A percentile compares a stretch with the other conserved stretches of the same genome.
These are phyloP conservation scores for Ascochyta rabiei DNA, from an alignment of 2,329 filamentous ascomycete genomes.

Conservation along the genomic window DNA sequence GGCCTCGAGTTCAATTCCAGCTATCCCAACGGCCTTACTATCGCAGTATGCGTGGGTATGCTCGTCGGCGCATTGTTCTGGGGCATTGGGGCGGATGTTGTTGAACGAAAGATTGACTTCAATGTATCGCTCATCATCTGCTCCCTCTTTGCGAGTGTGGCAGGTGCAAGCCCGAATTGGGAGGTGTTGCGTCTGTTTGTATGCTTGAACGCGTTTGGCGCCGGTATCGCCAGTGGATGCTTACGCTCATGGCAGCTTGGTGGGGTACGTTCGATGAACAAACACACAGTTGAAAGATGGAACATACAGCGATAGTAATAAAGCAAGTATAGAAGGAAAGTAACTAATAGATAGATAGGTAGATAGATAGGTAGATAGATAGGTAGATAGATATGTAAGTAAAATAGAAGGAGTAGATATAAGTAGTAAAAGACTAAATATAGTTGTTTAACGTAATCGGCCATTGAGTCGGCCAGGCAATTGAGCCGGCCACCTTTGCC, in stretches of 20 bases:
- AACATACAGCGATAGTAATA: too few relatives aligned
- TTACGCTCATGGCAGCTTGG: constrained; percentile 67
- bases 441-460: too few relatives aligned
- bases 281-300: too few relatives aligned
- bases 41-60: constrained; percentile 66
- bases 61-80: constrained; percentile 68
- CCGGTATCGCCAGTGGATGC: constrained; percentile 35
- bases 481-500: too few relatives aligned
- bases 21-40: constrained; percentile 64
- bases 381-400: too few relatives aligned
- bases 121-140: constrained; percentile 70
- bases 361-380: too few relatives aligned
- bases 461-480: too few relatives aligned
- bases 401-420: too few relatives aligned
- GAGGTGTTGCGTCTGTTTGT: constrained; percentile 68
- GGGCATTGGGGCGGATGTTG: constrained; percentile 70
- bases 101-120: constrained; percentile 72
- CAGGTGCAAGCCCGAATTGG: constrained; percentile 72
- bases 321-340: too few relatives aligned
- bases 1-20: constrained; percentile 64
- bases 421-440: too few relatives aligned
- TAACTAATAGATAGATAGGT: too few relatives aligned
- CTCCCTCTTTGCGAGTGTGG: constrained; percentile 66
- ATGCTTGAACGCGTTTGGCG: constrained; percentile 67
- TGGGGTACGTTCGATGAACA: constrained; percentile 57